Evolutionary conservation across 75 land plant species (phyloP).

Genomic region (Larix kaempferi): DNA sequence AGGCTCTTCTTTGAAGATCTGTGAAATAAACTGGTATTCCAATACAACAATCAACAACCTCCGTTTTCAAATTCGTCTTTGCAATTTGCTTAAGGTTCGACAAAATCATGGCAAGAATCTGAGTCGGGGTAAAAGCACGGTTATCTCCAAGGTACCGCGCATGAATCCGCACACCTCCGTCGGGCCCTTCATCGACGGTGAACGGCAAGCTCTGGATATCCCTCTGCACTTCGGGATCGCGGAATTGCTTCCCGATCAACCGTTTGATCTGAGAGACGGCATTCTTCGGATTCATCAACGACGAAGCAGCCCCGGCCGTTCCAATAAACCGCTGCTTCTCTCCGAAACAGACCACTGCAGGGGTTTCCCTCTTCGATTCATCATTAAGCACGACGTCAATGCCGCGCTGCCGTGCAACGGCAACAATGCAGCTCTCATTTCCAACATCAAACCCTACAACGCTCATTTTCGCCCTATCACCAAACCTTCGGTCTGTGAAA

Average conservation of each 20-base stretch:
- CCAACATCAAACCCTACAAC: constrained; percentile 85
- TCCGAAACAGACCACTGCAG: constrained; percentile 76
- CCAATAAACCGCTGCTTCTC: constrained; percentile 92
- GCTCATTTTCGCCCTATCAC: constrained; percentile 45
- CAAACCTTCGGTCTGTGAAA: no score
- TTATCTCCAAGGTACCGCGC: constrained; percentile 37
- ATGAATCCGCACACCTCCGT: constrained; percentile 35
- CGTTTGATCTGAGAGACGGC: constrained; percentile 76
- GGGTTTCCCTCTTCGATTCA: constrained; percentile 86
- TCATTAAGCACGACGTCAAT: constrained; percentile 86
- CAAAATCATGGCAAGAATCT: constrained; percentile 47
- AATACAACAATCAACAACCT: constrained; percentile 55
- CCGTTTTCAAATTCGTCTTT: constrained; percentile 42
- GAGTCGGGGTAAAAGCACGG: constrained; percentile 37
- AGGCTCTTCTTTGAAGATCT: constrained; percentile 50
- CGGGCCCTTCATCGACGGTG: constrained; percentile 41
- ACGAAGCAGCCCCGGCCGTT: constrained; percentile 70
- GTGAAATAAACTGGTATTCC: constrained; percentile 55
- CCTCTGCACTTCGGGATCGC: constrained; percentile 61
- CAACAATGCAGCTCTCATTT: constrained; percentile 81
- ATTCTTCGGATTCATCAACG: constrained; percentile 71
- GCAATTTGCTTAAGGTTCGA: constrained; percentile 46
- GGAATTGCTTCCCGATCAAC: constrained; percentile 57
- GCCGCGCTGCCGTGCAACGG: constrained; percentile 80
- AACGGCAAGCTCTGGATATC: constrained; percentile 42